phyloP scores from a whole-genome alignment of 441 rosid genomes.

The Daphne laureola region DNA sequence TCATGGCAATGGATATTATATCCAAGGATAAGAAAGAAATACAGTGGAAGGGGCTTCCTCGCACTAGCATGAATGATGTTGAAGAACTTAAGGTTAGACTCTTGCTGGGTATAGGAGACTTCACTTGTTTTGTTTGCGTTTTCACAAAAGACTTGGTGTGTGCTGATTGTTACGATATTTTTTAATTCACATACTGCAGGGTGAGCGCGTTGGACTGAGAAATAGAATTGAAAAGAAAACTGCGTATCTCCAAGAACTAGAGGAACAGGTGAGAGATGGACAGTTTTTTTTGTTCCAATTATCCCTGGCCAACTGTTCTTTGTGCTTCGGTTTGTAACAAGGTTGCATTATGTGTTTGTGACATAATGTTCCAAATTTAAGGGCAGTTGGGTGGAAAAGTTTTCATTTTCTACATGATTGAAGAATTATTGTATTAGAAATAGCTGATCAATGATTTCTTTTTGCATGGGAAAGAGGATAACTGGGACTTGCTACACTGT shows the following conservation, averaged over 20 bases:
- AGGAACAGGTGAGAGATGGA: constrained; percentile 70
- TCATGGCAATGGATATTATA: constrained; percentile 99
- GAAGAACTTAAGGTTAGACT: constrained; percentile 84
- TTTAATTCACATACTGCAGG: constrained; percentile 31
- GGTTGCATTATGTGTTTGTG: constrained; percentile 7
- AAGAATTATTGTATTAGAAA: constrained; percentile 6
- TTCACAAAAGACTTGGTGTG: too few relatives aligned
- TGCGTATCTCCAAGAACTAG: constrained; percentile 78
- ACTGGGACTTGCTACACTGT: background rate
- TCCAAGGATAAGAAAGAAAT: constrained; percentile 99
- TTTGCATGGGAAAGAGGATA: background rate
- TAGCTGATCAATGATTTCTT: background rate
- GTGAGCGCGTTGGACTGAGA: constrained; percentile 59
- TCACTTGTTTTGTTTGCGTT: too few relatives aligned
- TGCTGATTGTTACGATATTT: too few relatives aligned
- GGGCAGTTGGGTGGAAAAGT: background rate
- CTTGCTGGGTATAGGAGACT: constrained; percentile 11
- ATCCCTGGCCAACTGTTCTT: too few relatives aligned
- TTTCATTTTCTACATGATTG: background rate
- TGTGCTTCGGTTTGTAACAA: too few relatives aligned
- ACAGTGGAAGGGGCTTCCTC: constrained; percentile 99
- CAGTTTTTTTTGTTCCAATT: too few relatives aligned
- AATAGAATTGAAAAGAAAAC: constrained; percentile 84
- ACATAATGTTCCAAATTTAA: constrained; percentile 5
- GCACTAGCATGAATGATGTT: constrained; percentile 84